Conservation (phyloP, 1,284 basidiomycete genomes). For the Puccinia horiana region DNA sequence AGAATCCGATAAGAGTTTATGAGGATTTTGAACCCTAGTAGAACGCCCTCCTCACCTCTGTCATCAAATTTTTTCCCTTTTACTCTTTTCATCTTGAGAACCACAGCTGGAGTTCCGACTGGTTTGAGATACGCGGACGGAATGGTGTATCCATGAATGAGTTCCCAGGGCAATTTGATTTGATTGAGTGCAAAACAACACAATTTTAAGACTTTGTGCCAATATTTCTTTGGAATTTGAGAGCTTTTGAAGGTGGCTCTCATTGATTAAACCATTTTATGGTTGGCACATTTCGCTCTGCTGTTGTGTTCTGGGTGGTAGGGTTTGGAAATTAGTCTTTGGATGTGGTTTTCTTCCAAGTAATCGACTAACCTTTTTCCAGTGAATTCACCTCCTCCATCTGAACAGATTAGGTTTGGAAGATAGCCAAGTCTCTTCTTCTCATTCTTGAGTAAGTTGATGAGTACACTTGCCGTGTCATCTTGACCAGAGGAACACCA, state of each 20-base stretch:
- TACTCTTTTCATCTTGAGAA: too few species aligned
- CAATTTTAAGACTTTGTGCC: neutral
- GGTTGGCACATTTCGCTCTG: too few species aligned
- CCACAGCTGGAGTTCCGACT: too few species aligned
- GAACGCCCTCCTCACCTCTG: too few species aligned
- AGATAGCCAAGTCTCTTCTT: neutral
- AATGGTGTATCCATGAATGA: too few species aligned
- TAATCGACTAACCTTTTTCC: neutral
- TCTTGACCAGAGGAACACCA: too few species aligned
- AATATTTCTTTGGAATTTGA: neutral
- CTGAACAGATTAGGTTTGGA: neutral
- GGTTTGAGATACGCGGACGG: too few species aligned
- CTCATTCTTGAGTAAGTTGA: neutral
- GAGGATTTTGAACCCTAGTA: too few species aligned
- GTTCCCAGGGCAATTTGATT: neutral
- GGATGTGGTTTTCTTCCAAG: neutral
- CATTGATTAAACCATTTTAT: neutral
- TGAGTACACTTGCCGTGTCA: too few species aligned
- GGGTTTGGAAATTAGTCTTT: neutral
- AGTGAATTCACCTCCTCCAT: too few species aligned
- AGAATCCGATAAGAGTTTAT: too few species aligned
- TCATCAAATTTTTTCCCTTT: too few species aligned
- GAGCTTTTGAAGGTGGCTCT: neutral
- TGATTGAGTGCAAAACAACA: neutral
- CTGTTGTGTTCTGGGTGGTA: neutral